Evolutionary conservation across 495 filamentous ascomycete genomes (phyloP), one percentile per base, ranked within the genome.

Genomic region (Lasiosphaeria miniovina): DNA sequence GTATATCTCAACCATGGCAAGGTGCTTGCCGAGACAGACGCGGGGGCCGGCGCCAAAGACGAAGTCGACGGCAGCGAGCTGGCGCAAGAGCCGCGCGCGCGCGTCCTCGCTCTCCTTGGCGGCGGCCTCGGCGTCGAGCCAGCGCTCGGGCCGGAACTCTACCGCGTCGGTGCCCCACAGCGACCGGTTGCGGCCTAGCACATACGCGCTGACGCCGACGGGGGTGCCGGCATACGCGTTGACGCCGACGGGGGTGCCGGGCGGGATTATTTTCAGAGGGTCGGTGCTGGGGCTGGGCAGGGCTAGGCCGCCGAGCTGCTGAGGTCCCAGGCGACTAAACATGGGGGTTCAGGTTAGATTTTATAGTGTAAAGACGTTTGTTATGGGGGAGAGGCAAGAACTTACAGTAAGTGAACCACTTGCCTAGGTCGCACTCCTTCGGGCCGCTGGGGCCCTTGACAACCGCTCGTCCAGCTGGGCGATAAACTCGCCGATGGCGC

Each of bases 121-220:
- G 6, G 60, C 67, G 3, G 15, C 32, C 17, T 49, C 32, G 3
- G 61, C 61, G 17, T 54, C 59, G 32, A 85, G 64, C 82, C 83
- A 85, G 15, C 82, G 63, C 63, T 82, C 82, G 0, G 82, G 82
- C 7, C 73, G 69, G 65, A 84, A 86, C 1, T 59, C 55, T 6
- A 79, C 74, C 2, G 74, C 72, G 54, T 86, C 80, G 0, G 71
- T 60, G 0, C 83, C 82, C 51, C 70, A 85, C 32, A 79, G 60
- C 3, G 60, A 61, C 15, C 63, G 63, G 51, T 78, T 71, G 3
- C 75, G 73, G 8, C 62, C 65, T 1, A 75, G 32, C 15, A 77
- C 65, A 50, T 73, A 79, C 0, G 75, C 71, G 63, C 77, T 78
- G 49, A 78, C 67, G 4, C 74, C 80, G 14, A 84, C 49, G 9